phyloP scores from a whole-genome alignment of 2,329 filamentous ascomycete genomes.

The Penicillium sp. region DNA sequence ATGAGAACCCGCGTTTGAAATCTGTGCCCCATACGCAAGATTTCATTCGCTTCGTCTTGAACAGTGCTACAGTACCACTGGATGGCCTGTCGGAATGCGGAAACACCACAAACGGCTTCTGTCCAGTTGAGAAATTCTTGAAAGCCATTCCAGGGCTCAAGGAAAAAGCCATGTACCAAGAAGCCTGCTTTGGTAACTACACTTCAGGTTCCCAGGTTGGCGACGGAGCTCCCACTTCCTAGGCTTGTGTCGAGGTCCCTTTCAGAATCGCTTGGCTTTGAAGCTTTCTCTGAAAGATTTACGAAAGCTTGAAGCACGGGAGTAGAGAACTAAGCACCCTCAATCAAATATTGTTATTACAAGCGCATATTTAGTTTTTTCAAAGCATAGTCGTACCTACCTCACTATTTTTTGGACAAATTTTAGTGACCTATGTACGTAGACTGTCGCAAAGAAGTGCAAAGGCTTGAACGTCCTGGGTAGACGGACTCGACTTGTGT shows the following conservation, averaged over 20 bases:
- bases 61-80: conserved; percentile 25
- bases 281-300: too few relatives aligned
- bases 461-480: too few relatives aligned
- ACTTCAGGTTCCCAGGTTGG: conserved; percentile 22
- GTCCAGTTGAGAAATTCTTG: conserved; percentile 23
- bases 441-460: too few relatives aligned
- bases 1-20: conserved; percentile 24
- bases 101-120: conserved; percentile 25
- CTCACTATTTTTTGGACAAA: too few relatives aligned
- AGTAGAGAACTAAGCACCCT: too few relatives aligned
- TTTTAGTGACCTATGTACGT: too few relatives aligned
- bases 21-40: conserved; percentile 10
- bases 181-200: conserved; percentile 28
- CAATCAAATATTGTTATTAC: too few relatives aligned
- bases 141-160: conserved; percentile 19
- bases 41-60: conserved; percentile 30
- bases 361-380: too few relatives aligned
- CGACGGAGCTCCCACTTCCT: conserved; percentile 12
- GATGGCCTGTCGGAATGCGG: conserved; percentile 25
- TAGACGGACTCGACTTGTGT: too few relatives aligned
- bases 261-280: too few relatives aligned
- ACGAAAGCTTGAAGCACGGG: too few relatives aligned
- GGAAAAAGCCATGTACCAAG: conserved; percentile 23
- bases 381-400: too few relatives aligned
- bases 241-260: neutral